phyloP scores from a whole-genome alignment of 345 rosid species.

The Camelina hispida region DNA sequence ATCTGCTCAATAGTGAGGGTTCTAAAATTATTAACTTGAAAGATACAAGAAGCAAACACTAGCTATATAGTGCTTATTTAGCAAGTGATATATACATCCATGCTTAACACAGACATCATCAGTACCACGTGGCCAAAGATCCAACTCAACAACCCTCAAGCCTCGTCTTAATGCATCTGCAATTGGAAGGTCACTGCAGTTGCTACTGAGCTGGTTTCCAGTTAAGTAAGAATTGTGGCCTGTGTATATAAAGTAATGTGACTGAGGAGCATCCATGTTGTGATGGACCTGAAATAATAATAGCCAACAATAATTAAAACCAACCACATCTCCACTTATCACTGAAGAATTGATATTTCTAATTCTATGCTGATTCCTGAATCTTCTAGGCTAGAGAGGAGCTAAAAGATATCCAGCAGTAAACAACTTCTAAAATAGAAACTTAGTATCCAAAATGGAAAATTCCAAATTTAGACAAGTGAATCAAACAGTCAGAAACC shows the following conservation, averaged over 20 bases:
- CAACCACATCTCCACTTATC: conserved; percentile 12
- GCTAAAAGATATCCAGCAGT: background rate
- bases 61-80: conserved; percentile 1
- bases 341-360: background rate
- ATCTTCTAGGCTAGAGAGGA: background rate
- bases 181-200: conserved; percentile 91
- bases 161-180: conserved; percentile 74
- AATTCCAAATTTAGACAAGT: conserved; percentile 1
- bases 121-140: conserved; percentile 80
- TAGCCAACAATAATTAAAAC: background rate
- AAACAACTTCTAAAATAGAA: conserved; percentile 11
- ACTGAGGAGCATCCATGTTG: conserved; percentile 83
- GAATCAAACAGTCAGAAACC: conserved; percentile 1
- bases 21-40: background rate
- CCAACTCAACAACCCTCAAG: conserved; percentile 91
- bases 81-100: conserved; percentile 58
- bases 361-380: background rate
- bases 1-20: conserved; percentile 38
- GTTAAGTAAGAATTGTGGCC: conserved; percentile 96
- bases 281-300: conserved; percentile 73
- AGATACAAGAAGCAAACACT: background rate
- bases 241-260: conserved; percentile 86
- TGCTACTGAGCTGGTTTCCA: conserved; percentile 93
- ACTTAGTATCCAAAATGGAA: conserved; percentile 1
- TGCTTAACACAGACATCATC: conserved; percentile 80